Conservation (phyloP, 2,329 filamentous ascomycete species). For the Aphanocladium album region DNA sequence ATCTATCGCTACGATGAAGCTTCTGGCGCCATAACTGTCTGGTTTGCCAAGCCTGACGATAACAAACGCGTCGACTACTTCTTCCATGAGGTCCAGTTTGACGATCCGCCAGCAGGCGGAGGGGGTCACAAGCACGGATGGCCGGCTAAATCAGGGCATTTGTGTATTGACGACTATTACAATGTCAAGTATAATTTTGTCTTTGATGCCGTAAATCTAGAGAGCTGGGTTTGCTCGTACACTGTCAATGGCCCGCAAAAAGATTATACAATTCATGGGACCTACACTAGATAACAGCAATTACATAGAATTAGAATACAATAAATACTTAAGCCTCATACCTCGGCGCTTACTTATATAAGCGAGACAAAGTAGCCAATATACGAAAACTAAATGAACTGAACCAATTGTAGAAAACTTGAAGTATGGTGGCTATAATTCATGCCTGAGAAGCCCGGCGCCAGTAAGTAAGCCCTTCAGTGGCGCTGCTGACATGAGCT, state of each 20-base stretch:
- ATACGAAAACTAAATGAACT: background rate
- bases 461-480: background rate
- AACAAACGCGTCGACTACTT: constrained; percentile 61
- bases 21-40: constrained; percentile 60
- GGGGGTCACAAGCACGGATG: constrained; percentile 41
- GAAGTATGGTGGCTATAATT: background rate
- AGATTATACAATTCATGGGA: constrained; percentile 59
- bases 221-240: constrained; percentile 57
- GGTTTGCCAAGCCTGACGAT: constrained; percentile 66
- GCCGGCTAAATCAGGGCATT: constrained; percentile 61
- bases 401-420: no score
- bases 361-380: background rate
- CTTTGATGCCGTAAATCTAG: constrained; percentile 53
- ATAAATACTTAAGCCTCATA: no score
- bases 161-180: constrained; percentile 69
- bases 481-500: no score
- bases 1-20: constrained; percentile 64
- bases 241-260: constrained; percentile 67
- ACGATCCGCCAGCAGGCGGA: constrained; percentile 28
- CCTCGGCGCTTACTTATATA: background rate
- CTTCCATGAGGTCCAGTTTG: constrained; percentile 69
- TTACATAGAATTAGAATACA: no score
- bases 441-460: background rate
- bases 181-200: constrained; percentile 64
- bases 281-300: constrained; percentile 36